phyloP scores from a whole-genome alignment of 495 filamentous ascomycete genomes.

The Mytilinidion resinicola region DNA sequence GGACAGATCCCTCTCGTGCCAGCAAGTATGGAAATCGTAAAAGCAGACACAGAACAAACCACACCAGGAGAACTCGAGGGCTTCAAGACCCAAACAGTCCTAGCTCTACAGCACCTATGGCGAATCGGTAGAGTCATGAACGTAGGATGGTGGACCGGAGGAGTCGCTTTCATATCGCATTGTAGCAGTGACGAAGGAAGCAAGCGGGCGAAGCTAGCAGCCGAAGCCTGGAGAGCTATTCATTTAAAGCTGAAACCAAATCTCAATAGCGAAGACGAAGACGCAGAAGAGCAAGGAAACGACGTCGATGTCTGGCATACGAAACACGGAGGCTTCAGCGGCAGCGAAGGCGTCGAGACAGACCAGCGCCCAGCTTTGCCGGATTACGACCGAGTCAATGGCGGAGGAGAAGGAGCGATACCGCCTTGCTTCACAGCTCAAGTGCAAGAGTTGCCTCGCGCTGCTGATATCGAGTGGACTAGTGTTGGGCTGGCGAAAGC shows the following conservation, averaged over 20 bases:
- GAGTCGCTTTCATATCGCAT: slow-evolving; percentile 60
- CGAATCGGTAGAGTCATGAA: slow-evolving; percentile 68
- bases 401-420: slow-evolving; percentile 27
- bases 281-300: slow-evolving; percentile 38
- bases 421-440: slow-evolving; percentile 69
- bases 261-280: slow-evolving; percentile 25
- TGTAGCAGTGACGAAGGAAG: slow-evolving; percentile 5
- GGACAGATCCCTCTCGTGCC: slow-evolving; percentile 91
- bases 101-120: slow-evolving; percentile 86
- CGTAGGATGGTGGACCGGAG: slow-evolving; percentile 66
- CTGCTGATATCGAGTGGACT: slow-evolving; percentile 54
- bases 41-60: not conserved
- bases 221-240: slow-evolving; percentile 47
- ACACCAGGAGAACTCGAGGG: not conserved
- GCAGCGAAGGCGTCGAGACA: slow-evolving; percentile 32
- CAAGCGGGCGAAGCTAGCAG: slow-evolving; percentile 40
- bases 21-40: slow-evolving; percentile 61
- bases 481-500: slow-evolving; percentile 13
- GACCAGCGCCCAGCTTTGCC: slow-evolving; percentile 21
- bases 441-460: slow-evolving; percentile 63
- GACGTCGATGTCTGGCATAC: slow-evolving; percentile 68
- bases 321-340: slow-evolving; percentile 40
- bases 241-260: slow-evolving; percentile 32
- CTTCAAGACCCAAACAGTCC: slow-evolving; percentile 41
- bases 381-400: slow-evolving; percentile 24